Evolutionary conservation across 805 yeast species (phyloP).

Genomic region (Candida ficus): DNA sequence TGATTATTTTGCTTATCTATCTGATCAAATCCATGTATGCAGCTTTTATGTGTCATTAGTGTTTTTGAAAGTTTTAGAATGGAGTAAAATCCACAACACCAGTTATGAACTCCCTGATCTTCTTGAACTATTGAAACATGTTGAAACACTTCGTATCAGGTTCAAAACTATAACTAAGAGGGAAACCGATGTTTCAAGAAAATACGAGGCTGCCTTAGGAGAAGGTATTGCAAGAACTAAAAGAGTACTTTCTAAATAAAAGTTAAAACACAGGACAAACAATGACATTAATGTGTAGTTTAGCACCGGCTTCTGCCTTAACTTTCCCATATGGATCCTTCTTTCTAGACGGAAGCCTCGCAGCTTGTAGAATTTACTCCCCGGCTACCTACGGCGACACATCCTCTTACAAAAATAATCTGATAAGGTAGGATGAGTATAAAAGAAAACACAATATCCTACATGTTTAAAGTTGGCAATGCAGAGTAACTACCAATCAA

Average conservation of each 20-base stretch:
- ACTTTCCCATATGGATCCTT: no score
- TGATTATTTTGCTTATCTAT: slow-evolving; percentile 61
- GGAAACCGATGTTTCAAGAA: background rate
- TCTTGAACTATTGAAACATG: background rate
- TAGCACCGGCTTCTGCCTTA: no score
- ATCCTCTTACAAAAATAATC: no score
- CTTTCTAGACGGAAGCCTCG: no score
- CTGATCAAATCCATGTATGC: slow-evolving; percentile 58
- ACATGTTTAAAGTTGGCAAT: no score
- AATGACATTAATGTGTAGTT: no score
- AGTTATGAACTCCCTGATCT: slow-evolving; percentile 8
- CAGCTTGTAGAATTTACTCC: no score
- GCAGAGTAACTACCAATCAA: no score
- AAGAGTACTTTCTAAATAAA: background rate
- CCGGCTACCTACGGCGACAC: no score
- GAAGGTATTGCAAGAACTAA: background rate
- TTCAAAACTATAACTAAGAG: background rate
- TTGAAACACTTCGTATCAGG: background rate
- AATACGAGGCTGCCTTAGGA: background rate
- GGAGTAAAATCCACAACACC: slow-evolving; percentile 15
- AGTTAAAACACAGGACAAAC: background rate
- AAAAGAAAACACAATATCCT: no score
- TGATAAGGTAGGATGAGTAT: no score
- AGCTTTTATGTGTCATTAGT: slow-evolving; percentile 16
- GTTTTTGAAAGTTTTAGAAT: slow-evolving; percentile 14